Evolutionary conservation across 495 filamentous ascomycete genomes (phyloP).

Genomic region (Aspergillus affinis): DNA sequence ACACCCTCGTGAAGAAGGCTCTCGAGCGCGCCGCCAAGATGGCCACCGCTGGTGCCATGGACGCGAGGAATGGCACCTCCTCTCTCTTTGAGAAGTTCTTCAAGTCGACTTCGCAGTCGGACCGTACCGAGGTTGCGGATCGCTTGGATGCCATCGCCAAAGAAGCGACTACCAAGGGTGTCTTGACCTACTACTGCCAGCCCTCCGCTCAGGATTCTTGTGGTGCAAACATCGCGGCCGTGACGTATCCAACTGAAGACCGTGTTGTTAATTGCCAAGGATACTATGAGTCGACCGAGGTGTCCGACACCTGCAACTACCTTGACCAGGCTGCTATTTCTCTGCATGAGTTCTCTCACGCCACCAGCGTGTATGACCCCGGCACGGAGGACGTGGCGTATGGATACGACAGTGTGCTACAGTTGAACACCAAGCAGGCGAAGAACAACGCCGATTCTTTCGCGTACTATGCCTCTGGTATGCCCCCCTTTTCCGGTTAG

Average conservation of each 20-base stretch:
- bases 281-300: slow-evolving; percentile 14
- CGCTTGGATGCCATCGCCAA: slow-evolving; percentile 19
- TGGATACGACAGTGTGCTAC: slow-evolving; percentile 13
- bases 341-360: slow-evolving; percentile 21
- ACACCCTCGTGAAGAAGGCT: slow-evolving; percentile 5
- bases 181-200: slow-evolving; percentile 20
- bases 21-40: slow-evolving; percentile 18
- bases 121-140: slow-evolving; percentile 14
- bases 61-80: slow-evolving; percentile 13
- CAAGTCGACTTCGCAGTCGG: slow-evolving; percentile 12
- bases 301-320: slow-evolving; percentile 12
- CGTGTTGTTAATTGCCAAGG: slow-evolving; percentile 22
- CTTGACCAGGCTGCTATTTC: slow-evolving; percentile 17
- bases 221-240: slow-evolving; percentile 18
- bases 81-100: slow-evolving; percentile 21
- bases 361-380: slow-evolving; percentile 11
- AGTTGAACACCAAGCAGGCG: slow-evolving; percentile 11
- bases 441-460: slow-evolving; percentile 18
- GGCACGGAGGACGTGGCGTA: slow-evolving; percentile 23
- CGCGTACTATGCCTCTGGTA: slow-evolving; percentile 22
- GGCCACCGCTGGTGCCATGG: slow-evolving; percentile 18
- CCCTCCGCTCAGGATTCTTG: slow-evolving; percentile 15
- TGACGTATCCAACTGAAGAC: slow-evolving; percentile 17
- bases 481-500: neutral
- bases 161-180: slow-evolving; percentile 16